Evolutionary conservation across 2,329 filamentous ascomycete genomes (phyloP), one percentile per base, ranked within the genome.

Genomic region (Cyanodermella asteris): DNA sequence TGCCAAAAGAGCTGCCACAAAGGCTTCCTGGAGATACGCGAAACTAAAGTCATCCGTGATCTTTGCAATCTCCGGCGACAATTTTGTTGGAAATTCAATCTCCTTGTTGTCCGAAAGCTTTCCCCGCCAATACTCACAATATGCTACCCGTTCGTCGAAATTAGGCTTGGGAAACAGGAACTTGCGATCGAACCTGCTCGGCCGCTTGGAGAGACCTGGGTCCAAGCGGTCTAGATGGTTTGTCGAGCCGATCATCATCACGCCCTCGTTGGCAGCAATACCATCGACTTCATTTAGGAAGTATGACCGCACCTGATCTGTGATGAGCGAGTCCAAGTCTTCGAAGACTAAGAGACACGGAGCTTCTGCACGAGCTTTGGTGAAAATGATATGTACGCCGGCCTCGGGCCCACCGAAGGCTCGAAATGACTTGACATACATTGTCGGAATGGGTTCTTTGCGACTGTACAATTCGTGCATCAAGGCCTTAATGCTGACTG

Each of bases 271-370:
- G 33, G 55, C 60, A 36, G 64, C 62, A 7, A 77, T 59, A 0
- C 72, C 72, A 32, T 77, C 72, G 3, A 76, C 63, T 43, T 76
- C 69, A 39, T 76, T 77, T 23, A 76, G 53, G 46, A 77, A 77
- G 49, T 73, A 76, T 26, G 59, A 66, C 15, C 71, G 55, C 9
- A 71, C 63, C 2, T 40, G 34, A 27, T 69, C 61, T 7, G 55
- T 56, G 22, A 77, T 60, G 17, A 76, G 58, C 6, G 61, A 67
- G 40, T 77, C 72, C 5, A 77, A 55, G 33, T 77, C 72, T 41
- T 77, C 72, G 29, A 77, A 72, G 20, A 77, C 64, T 4, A 77
- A 57, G 31, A 73, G 62, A 46, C 70, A 76, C 0, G 72, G 72
- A 0, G 72, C 64, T 31, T 61, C 57, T 33, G 61, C 50, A 13